Evolutionary conservation across 192 early-diverging fungal species (phyloP).

Genomic region (Endogone sp.): DNA sequence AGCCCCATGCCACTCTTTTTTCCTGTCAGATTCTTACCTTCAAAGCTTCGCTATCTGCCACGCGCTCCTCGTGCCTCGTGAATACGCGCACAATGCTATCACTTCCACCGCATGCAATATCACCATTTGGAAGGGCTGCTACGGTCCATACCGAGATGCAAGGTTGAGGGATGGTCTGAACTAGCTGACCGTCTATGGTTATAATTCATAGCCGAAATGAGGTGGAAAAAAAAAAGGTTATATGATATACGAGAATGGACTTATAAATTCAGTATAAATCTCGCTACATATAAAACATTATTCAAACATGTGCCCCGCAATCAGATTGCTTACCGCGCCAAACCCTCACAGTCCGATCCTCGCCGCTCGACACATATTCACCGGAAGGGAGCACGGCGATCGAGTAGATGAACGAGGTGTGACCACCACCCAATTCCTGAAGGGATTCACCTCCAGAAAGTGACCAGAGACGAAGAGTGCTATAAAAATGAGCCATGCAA

Average conservation of each 20-base stretch:
- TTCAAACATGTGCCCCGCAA: background rate
- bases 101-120: conserved; percentile 79
- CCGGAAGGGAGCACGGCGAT: conserved; percentile 65
- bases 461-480: conserved; percentile 81
- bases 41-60: conserved; percentile 43
- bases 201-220: background rate
- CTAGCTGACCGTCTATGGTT: conserved; percentile 51
- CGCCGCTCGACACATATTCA: conserved; percentile 86
- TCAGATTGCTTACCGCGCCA: conserved; percentile 63
- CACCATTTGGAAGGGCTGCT: conserved; percentile 68
- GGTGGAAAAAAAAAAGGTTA: too few relatives aligned
- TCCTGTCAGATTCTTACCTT: conserved; percentile 25
- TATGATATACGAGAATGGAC: too few relatives aligned
- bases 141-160: conserved; percentile 93
- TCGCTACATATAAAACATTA: too few relatives aligned
- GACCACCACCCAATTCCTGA: conserved; percentile 67
- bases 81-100: conserved; percentile 84
- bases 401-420: conserved; percentile 93
- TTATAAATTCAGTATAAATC: too few relatives aligned
- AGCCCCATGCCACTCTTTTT: too few relatives aligned
- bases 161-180: conserved; percentile 84
- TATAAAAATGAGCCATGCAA: too few relatives aligned
- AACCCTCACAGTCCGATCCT: conserved; percentile 85
- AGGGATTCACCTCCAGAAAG: conserved; percentile 59
- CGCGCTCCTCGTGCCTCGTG: conserved; percentile 56